A percentile compares a stretch with the other conserved stretches of the same genome.
phyloP scores from a whole-genome alignment of 2,329 filamentous ascomycete species.

The Fusarium buxicola region DNA sequence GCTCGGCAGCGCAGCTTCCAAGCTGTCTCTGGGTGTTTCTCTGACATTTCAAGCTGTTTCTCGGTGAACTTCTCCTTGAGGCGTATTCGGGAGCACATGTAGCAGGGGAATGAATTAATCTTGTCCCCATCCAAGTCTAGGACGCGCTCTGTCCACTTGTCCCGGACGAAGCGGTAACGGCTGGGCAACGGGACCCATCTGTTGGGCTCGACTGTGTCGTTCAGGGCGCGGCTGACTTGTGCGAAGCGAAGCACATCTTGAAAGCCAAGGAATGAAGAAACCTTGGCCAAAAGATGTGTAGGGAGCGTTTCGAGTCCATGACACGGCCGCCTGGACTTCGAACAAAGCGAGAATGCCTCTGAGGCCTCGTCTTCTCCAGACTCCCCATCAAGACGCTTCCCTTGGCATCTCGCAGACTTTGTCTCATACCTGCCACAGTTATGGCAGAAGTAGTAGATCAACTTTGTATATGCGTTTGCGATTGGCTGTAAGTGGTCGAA shows the following conservation, averaged over 20 bases:
- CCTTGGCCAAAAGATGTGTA: constrained; percentile 17
- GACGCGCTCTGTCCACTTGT: constrained; percentile 19
- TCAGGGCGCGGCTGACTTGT: constrained; percentile 8
- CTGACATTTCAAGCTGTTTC: not conserved
- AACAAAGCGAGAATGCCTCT: constrained; percentile 1
- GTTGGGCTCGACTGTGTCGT: constrained; percentile 13
- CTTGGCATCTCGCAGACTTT: constrained; percentile 24
- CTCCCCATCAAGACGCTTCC: not conserved
- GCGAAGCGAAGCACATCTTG: constrained; percentile 16
- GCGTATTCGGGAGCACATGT: constrained; percentile 23
- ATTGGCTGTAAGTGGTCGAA: constrained; percentile 11
- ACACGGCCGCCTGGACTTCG: not conserved
- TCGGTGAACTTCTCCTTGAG: constrained; percentile 15
- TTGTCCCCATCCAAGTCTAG: not conserved
- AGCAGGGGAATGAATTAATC: constrained; percentile 24
- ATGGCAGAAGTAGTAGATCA: constrained; percentile 40
- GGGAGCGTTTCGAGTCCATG: constrained; percentile 24
- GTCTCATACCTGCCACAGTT: constrained; percentile 33
- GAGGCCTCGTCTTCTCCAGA: not conserved
- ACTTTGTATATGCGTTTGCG: not conserved
- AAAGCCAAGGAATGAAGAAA: constrained; percentile 18
- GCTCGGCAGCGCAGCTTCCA: constrained; percentile 34
- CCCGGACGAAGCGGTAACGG: constrained; percentile 20
- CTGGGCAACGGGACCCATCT: constrained; percentile 25
- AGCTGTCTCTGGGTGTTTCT: not conserved